These are phyloP conservation scores for Suhomyces kilbournensis DNA, from an alignment of 805 yeast species.

Conservation along the genomic window DNA sequence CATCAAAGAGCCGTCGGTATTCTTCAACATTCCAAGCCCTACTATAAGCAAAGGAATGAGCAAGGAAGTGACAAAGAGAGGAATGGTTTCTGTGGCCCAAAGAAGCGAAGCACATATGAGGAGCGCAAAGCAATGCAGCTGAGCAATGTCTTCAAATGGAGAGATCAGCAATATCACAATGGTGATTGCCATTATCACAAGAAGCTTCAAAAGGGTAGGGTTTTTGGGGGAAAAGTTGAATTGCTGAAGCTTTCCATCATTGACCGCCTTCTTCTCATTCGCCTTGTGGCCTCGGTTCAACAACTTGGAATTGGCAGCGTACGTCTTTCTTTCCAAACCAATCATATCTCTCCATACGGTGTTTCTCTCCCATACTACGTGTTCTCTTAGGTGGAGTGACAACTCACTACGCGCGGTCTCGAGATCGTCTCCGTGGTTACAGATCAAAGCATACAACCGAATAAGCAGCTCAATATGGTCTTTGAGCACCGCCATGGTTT, in stretches of 20 bases:
- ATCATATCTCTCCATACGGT: slow-evolving; percentile 59
- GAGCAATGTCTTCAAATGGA: slow-evolving; percentile 35
- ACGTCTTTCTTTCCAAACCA: slow-evolving; percentile 42
- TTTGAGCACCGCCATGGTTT: slow-evolving; percentile 30
- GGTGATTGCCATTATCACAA: slow-evolving; percentile 49
- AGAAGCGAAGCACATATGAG: slow-evolving; percentile 76
- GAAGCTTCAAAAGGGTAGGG: slow-evolving; percentile 41
- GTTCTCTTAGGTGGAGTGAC: slow-evolving; percentile 54
- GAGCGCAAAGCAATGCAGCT: slow-evolving; percentile 64
- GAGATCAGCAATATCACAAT: slow-evolving; percentile 26
- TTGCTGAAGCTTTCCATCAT: slow-evolving; percentile 1
- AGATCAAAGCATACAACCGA: slow-evolving; percentile 36
- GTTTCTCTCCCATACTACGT: slow-evolving; percentile 55
- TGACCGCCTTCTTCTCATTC: slow-evolving; percentile 1
- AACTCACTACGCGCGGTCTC: slow-evolving; percentile 52
- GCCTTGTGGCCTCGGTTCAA: neutral
- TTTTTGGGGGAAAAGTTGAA: slow-evolving; percentile 31
- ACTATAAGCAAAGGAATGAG: slow-evolving; percentile 81
- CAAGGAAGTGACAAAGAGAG: slow-evolving; percentile 84
- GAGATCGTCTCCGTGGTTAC: slow-evolving; percentile 33
- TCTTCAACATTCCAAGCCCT: slow-evolving; percentile 62
- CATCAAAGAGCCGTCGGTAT: slow-evolving; percentile 47
- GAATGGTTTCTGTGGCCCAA: slow-evolving; percentile 96
- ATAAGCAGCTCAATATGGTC: slow-evolving; percentile 31
- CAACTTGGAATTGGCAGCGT: slow-evolving; percentile 24